Conservation (phyloP, 345 rosid species). For the Odontarrhena argentea region DNA sequence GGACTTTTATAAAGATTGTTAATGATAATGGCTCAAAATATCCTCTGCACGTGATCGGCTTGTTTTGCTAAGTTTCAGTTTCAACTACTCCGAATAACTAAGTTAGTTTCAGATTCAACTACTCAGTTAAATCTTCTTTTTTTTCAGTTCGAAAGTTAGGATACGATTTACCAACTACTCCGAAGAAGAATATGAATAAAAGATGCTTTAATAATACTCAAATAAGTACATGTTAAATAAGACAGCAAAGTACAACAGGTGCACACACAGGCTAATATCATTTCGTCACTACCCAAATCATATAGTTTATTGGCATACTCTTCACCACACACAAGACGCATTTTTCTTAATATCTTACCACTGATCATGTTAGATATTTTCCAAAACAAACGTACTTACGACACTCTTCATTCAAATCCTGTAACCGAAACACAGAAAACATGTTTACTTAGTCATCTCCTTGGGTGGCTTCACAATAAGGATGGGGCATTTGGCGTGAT, state of each 20-base stretch:
- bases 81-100: no score
- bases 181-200: not conserved
- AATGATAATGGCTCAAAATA: no score
- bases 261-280: not conserved
- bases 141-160: not conserved
- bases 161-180: not conserved
- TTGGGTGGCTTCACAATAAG: conserved; percentile 77
- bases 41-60: no score
- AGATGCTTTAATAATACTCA: not conserved
- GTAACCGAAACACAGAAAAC: not conserved
- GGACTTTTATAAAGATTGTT: no score
- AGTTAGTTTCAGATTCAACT: no score
- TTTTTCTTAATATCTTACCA: not conserved
- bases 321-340: not conserved
- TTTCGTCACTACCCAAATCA: not conserved
- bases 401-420: not conserved
- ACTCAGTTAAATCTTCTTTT: not conserved
- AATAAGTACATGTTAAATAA: not conserved
- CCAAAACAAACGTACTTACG: not conserved
- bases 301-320: not conserved
- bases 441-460: conserved; percentile 30
- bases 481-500: conserved; percentile 68
- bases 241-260: not conserved
- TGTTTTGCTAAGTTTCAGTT: no score
- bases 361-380: not conserved